Percentiles rank a stretch among this genome's conserved stretches.
These are phyloP conservation scores for Kazachstania sp. DNA, from an alignment of 1,139 yeast genomes.

Conservation along the genomic window DNA sequence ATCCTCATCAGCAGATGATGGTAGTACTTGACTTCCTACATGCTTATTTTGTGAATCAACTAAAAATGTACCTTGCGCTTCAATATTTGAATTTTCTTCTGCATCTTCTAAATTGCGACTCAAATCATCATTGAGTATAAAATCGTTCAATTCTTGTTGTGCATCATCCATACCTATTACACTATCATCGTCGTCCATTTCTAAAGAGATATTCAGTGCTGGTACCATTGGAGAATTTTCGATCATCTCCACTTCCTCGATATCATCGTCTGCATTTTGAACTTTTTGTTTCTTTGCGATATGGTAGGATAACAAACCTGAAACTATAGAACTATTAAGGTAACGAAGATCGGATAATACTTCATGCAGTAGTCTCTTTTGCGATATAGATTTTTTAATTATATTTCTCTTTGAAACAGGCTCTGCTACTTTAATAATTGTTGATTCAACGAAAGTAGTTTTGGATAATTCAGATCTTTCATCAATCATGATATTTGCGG, in stretches of 20 bases:
- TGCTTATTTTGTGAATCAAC: not conserved
- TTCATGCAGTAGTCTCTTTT: constrained; percentile 13
- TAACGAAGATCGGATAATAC: constrained; percentile 9
- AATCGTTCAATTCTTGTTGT: not conserved
- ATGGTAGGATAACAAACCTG: constrained; percentile 9
- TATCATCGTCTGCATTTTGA: not conserved
- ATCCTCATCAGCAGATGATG: not conserved
- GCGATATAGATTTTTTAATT: not conserved
- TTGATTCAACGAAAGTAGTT: constrained; percentile 6
- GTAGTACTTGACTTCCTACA: not conserved
- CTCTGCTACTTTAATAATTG: too few relatives aligned
- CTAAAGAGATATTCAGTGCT: not conserved
- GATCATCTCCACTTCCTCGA: not conserved
- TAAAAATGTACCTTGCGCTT: not conserved
- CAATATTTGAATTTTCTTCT: not conserved
- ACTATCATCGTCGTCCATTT: not conserved
- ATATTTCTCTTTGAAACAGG: not conserved
- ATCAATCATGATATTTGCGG: constrained; percentile 20
- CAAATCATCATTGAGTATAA: not conserved
- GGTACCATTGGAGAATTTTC: not conserved
- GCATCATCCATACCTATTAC: not conserved
- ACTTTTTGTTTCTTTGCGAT: not conserved
- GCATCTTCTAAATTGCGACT: not conserved
- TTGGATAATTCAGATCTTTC: constrained; percentile 18
- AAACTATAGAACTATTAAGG: constrained; percentile 8